phyloP scores from a whole-genome alignment of 106 monocot species.

The Iris macrosiphon region DNA sequence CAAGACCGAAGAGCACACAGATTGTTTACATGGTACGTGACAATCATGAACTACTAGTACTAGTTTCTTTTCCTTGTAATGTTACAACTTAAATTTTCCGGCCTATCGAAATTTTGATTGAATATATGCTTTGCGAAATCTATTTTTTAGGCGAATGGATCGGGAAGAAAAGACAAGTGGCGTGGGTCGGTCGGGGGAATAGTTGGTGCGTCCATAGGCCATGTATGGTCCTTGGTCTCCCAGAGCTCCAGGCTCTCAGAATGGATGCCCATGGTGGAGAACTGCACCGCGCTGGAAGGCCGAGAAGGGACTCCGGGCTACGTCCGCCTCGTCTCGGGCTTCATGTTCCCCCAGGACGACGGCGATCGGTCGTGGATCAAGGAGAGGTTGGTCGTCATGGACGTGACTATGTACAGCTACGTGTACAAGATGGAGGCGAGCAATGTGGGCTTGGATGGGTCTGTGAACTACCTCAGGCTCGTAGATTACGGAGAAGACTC shows the following conservation, averaged over 20 bases:
- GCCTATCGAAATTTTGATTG: too few relatives aligned
- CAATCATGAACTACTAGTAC: conserved; percentile 4
- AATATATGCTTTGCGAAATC: too few relatives aligned
- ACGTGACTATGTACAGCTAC: conserved; percentile 6
- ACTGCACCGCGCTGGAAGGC: conserved; percentile 11
- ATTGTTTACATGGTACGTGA: conserved; percentile 18
- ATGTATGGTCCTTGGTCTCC: conserved; percentile 16
- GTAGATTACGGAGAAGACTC: conserved; percentile 11
- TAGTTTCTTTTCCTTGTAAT: too few relatives aligned
- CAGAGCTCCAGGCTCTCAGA: conserved; percentile 14
- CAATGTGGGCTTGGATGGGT: conserved; percentile 30
- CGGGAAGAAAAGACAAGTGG: conserved; percentile 13
- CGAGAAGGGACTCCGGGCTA: conserved; percentile 22
- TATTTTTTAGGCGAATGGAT: neutral
- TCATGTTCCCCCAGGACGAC: conserved; percentile 23
- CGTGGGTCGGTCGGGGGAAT: conserved; percentile 10
- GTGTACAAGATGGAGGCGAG: conserved; percentile 18
- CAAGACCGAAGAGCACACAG: neutral
- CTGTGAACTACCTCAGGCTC: conserved; percentile 13
- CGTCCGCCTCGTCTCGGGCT: conserved; percentile 20
- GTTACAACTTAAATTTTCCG: too few relatives aligned
- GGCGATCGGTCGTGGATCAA: conserved; percentile 26
- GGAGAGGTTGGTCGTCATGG: conserved; percentile 20
- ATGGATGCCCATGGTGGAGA: conserved; percentile 32
- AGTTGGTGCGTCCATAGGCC: conserved; percentile 2